Evolutionary conservation across 2,329 filamentous ascomycete genomes (phyloP), one percentile per base, ranked within the genome.

Genomic region (Ustulina deusta): DNA sequence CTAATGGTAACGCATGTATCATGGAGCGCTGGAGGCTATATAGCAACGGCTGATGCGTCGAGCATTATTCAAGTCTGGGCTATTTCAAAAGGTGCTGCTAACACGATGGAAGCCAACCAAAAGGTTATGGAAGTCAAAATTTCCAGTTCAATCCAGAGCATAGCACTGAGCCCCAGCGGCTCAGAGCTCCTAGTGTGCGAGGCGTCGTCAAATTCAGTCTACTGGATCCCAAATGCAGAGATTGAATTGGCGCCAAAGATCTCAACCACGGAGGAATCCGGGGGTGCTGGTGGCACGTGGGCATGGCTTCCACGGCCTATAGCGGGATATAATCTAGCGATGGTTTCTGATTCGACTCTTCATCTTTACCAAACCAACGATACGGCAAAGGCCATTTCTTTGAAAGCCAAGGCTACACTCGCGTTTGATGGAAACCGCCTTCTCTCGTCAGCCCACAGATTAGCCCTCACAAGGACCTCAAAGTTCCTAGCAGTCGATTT

Each of bases 31-130:
- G 60, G 38, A 9, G 60, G 60, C 29, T 62, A 62, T n/a, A 36
- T 62, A 62, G 60, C 60, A 15, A 55, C 60, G 27, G 29, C 60
- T 29, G 60, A 62, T 62, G 36, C 60, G 4, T 62, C 60, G 25
- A 55, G 60, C 29, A 17, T 46, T 34, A 1, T 55, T 5, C 49
- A 62, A n/a, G 48, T 62, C 36, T 62, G 60, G 60, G 15, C 25
- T 5, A 15, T 36, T 46, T 22, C 15, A 20, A 55, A 51, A 48
- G 44, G n/a, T 5, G 20, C 27, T n/a, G 51, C 20, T 11, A 36
- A 46, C n/a, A 62, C 13, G 10, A 54, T 62, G 17, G 36, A 55
- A 29, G 52, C 44, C 15, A n/a, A 2, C 15, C n/a, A n/a, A 29
- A 58, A 63, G 15, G 3, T 57, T 15, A 11, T 57, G 32, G 54